Base-by-base conservation (phyloP, 805 yeast genomes). In the Monosporozyma servazzii region DNA sequence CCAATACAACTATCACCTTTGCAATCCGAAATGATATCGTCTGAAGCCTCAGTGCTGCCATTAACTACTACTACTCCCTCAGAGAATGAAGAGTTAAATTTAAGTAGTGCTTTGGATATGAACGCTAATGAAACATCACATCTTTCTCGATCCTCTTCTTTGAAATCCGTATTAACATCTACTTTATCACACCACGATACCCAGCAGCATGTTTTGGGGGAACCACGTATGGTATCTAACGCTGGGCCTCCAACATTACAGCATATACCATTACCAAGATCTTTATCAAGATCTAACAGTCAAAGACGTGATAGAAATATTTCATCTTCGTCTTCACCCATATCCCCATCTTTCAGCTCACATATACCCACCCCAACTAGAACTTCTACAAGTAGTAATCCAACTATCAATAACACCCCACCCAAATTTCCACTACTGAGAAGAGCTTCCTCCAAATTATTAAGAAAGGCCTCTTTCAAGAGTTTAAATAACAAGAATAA, bases 401-500 rank as follows among this genome's bases (percentile, higher is more conserved):
- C 48, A 11, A 41, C 42, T 13, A 20, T 47, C 25, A 50, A 23
- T 21, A 37, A 27, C 29, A 37, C 49, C 10, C 18, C 43, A 17
- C 59, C 58, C 48, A 61, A 56, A 45, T 45, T 57, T 6, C 67
- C 67, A 9, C 51, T 66, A 27, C 49, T 66, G 15, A 60, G 62
- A 47, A 60, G 69, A 47, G 69, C 69, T 0, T 66, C 70, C 0
- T 63, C 64, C 48, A 61, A 65, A 2, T 51, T 66, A 23, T 47
- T 65, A 27, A 55, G 67, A 36, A 66, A 63, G 47, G 55, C 61
- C 2, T 64, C 70, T 4, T 33, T 59, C 15, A 58, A 55, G 40
- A 48, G 36, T 21, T 21, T 54, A 53, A 44, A 48, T 36, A 29
- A 43, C 17, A n/a, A 44, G 23, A 43, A 37, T 37, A 37, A 21